These are phyloP conservation scores for Noccaea caerulescens DNA, from an alignment of 345 rosid genomes.

Conservation along the genomic window DNA sequence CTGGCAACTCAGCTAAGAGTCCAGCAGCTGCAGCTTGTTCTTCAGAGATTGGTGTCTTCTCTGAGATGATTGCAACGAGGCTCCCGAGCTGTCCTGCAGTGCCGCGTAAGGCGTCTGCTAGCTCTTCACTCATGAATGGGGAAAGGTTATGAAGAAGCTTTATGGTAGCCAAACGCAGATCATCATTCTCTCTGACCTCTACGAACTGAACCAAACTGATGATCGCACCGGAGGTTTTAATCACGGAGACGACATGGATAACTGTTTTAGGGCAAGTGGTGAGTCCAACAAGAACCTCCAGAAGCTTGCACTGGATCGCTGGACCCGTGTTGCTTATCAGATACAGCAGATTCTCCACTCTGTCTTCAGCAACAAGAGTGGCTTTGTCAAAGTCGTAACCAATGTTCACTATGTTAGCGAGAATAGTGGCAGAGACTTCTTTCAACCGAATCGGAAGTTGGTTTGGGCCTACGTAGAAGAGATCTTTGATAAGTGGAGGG, in stretches of 20 bases:
- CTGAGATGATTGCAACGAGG: slow-evolving; percentile 70
- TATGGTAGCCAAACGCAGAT: slow-evolving; percentile 76
- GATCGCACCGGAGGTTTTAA: slow-evolving; percentile 89
- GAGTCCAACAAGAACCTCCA: slow-evolving; percentile 97
- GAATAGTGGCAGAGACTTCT: slow-evolving; percentile 93
- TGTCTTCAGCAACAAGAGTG: slow-evolving; percentile 84
- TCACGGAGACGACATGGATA: slow-evolving; percentile 70
- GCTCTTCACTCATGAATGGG: slow-evolving; percentile 80
- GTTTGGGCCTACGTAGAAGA: slow-evolving; percentile 73
- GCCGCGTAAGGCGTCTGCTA: slow-evolving; percentile 81
- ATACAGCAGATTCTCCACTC: slow-evolving; percentile 74
- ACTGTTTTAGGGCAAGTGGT: slow-evolving; percentile 65
- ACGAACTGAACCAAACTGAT: slow-evolving; percentile 96
- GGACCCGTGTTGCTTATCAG: slow-evolving; percentile 98
- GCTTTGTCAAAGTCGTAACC: slow-evolving; percentile 72
- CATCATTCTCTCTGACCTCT: slow-evolving; percentile 60
- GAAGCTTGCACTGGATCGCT: slow-evolving; percentile 89
- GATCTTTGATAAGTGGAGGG: slow-evolving; percentile 86
- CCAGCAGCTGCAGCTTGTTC: slow-evolving; percentile 95
- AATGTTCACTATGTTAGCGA: slow-evolving; percentile 81
- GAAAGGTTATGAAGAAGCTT: slow-evolving; percentile 89
- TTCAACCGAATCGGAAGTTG: slow-evolving; percentile 84
- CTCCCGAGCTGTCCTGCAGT: slow-evolving; percentile 83
- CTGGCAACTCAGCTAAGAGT: slow-evolving; percentile 89
- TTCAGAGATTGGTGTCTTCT: slow-evolving; percentile 64